A percentile compares a stretch with the other conserved stretches of the same genome.
Conservation (phyloP, 2,329 filamentous ascomycete genomes). For the Dactylellina cionopaga region DNA sequence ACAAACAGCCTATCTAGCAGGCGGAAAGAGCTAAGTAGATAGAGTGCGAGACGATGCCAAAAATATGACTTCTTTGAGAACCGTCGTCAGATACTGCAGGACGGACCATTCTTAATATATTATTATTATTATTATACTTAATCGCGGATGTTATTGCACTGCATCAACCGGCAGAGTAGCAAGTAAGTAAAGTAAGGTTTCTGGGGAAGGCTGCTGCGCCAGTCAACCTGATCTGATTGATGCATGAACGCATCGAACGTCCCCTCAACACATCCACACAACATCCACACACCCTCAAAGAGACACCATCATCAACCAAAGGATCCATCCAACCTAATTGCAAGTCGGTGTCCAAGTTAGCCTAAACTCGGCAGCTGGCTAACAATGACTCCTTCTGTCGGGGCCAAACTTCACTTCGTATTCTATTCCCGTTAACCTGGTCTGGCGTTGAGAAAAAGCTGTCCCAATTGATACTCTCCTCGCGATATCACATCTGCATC, state of each 20-base stretch:
- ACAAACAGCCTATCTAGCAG: too few species aligned
- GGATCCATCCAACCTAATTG: too few species aligned
- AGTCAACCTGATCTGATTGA: too few species aligned
- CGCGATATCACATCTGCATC: conserved; percentile 11
- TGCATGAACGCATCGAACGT: conserved; percentile 49
- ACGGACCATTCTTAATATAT: too few species aligned
- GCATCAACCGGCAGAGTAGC: too few species aligned
- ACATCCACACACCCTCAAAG: not conserved
- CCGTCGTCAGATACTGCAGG: conserved; percentile 1
- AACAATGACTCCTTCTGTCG: conserved; percentile 17
- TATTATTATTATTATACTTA: too few species aligned
- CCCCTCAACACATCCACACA: conserved; percentile 32
- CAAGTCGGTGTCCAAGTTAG: too few species aligned
- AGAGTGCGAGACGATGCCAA: too few species aligned
- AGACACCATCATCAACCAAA: conserved; percentile 1
- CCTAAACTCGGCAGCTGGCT: not conserved
- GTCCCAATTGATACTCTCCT: conserved; percentile 1
- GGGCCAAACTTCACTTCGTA: conserved; percentile 8
- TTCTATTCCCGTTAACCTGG: not conserved
- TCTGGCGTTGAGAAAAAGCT: not conserved
- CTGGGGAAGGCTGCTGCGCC: conserved; percentile 31
- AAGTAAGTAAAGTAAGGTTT: conserved; percentile 46
- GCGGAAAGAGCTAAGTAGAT: too few species aligned
- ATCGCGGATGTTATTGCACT: conserved; percentile 44
- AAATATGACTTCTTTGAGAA: too few species aligned